Evolutionary conservation across 1,284 basidiomycete species (phyloP), one percentile per base, ranked within the genome.

Genomic region (Taiwanofungus camphoratus): DNA sequence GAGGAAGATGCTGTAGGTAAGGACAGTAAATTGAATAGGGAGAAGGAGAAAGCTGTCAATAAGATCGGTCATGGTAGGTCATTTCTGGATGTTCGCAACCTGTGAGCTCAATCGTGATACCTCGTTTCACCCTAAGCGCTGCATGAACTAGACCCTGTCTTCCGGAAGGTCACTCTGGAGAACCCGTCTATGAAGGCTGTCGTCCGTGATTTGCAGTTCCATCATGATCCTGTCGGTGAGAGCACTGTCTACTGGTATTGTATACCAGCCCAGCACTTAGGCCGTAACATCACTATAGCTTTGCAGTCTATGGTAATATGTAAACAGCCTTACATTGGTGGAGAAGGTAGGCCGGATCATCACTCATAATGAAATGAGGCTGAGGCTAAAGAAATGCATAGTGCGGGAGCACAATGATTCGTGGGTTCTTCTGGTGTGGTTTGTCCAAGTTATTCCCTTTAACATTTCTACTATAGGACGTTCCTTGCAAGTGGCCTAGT

Each of bases 291-390:
- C 30, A 31, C 24, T 21, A 8, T 57, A 82, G 92, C 92, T 4
- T 68, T 98, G 41, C 95, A 99, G 63, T 90, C 86, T 13, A 98
- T 98, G 95, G 74, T 97, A 18, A 94, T 95, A 44, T 89, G 82
- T 56, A 94, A 95, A 62, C 90, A 93, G 59, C 81, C 87, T 2
- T 71, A 82, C 42, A 92, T 95, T 22, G 93, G 93, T 2, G 92
- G 90, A 2, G 81, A 87, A 73, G 90, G 90, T 90, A 21, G 26
- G 39, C 38, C n/a, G 11, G 15, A 18, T 35, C 44, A 19, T 45
- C 45, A 26, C 21, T 43, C 11, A 36, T 36, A 6, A n/a, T 13
- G 11, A 8, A 23, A n/a, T n/a, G n/a, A n/a, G n/a, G n/a, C n/a
- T 42, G 2, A 33, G 33, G 30, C 32, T 42, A 18, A 34, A 30